These are phyloP conservation scores for Claviceps purpurea DNA, from an alignment of 2,329 filamentous ascomycete species.

Conservation along the genomic window DNA sequence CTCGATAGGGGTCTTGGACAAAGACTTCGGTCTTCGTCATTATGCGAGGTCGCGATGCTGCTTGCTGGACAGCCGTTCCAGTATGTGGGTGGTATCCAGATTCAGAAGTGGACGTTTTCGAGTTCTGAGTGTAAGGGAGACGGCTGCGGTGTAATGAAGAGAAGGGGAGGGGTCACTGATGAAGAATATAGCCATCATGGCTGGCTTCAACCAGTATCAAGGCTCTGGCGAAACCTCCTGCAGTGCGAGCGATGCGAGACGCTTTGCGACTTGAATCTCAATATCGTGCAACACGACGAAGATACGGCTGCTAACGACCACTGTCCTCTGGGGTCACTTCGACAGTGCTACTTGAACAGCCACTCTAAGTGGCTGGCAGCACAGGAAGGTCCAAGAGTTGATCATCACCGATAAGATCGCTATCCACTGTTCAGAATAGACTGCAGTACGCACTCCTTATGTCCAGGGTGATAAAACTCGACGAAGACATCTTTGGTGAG, in stretches of 20 bases:
- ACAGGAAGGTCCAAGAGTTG: too few relatives aligned
- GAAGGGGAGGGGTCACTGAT: neutral
- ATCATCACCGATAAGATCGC: neutral
- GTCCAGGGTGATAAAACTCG: neutral
- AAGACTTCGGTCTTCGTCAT: slow-evolving; percentile 10
- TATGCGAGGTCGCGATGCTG: neutral
- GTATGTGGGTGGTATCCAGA: neutral
- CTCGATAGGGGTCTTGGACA: slow-evolving; percentile 13
- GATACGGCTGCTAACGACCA: neutral
- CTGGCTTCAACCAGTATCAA: neutral
- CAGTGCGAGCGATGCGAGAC: slow-evolving; percentile 1
- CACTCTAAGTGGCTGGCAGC: neutral
- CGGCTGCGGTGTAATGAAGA: neutral
- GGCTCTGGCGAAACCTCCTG: neutral
- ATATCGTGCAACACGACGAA: neutral
- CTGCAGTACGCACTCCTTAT: neutral
- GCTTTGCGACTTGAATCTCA: slow-evolving; percentile 3
- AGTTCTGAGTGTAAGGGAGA: neutral
- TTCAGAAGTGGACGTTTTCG: neutral
- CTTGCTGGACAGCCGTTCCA: neutral
- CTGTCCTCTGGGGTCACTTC: neutral
- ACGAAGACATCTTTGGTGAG: neutral
- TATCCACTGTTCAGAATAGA: neutral
- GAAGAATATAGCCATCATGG: neutral
- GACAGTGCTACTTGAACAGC: neutral